Percentiles rank a stretch among this genome's conserved stretches.
Conservation (phyloP, 2,329 filamentous ascomycete genomes). For the Ceratocystis albifundus region DNA sequence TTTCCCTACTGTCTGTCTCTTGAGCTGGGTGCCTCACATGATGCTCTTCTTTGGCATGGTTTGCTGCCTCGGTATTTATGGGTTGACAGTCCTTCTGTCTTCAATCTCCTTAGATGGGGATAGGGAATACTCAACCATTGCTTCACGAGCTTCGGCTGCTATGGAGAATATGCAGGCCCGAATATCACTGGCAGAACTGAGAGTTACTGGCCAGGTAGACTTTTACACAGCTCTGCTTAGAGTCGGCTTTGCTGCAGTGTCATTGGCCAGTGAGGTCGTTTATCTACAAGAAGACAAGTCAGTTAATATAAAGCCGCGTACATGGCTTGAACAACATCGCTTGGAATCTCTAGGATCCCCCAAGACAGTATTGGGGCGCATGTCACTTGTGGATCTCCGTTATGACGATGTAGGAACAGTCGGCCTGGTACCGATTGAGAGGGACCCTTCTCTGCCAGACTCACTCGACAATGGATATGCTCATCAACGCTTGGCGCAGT, state of each 20-base stretch:
- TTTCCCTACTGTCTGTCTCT: constrained; percentile 88
- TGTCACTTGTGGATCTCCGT: constrained; percentile 37
- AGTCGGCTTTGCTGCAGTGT: constrained; percentile 76
- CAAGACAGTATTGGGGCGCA: constrained; percentile 40
- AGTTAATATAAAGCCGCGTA: constrained; percentile 61
- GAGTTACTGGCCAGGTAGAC: constrained; percentile 77
- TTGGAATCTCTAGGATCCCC: constrained; percentile 61
- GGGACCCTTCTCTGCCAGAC: constrained; percentile 32
- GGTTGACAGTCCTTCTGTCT: constrained; percentile 62
- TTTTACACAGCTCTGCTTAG: constrained; percentile 87
- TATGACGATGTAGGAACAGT: constrained; percentile 45
- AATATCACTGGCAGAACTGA: constrained; percentile 67
- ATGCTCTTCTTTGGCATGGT: constrained; percentile 69
- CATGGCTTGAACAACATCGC: constrained; percentile 86
- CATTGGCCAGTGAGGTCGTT: constrained; percentile 88
- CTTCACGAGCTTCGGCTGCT: constrained; percentile 37
- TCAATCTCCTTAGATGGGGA: constrained; percentile 33
- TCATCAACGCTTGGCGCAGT: constrained; percentile 56
- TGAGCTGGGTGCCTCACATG: constrained; percentile 91
- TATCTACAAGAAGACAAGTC: constrained; percentile 81
- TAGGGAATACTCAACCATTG: not conserved
- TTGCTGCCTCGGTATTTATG: constrained; percentile 66
- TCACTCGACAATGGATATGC: constrained; percentile 47
- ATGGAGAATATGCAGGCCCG: constrained; percentile 89
- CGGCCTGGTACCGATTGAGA: constrained; percentile 44